Evolutionary conservation across 192 early-diverging fungal genomes (phyloP), one percentile per base, ranked within the genome.

Genomic region (Linnemannia exigua): DNA sequence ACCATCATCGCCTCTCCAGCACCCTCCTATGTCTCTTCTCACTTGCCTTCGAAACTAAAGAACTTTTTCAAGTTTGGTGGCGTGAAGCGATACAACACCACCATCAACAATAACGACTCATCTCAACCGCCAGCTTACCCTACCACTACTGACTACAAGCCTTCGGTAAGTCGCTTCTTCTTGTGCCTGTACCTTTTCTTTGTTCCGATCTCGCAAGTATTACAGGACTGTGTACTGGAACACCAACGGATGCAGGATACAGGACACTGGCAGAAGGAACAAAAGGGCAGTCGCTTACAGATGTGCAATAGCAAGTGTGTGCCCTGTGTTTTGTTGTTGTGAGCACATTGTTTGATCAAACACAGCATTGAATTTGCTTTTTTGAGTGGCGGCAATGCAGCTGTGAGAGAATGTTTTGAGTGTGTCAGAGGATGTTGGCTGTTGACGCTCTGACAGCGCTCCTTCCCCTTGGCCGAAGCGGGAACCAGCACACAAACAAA

Each of bases 31-130:
- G 79, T 79, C 36, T 82, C 81, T 5, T 31, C 82, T 1, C 82
- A 85, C 31, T 68, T 90, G 58, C 89, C 87, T 38, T 84, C 87
- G 25, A 90, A 90, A 75, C 72, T 90, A 67, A 90, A 82, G 70
- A 77, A 84, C 1, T 84, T 90, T 67, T 90, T 90, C 75, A 78
- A 79, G 70, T 47, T 88, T 46, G 88, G 80, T 16, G 73, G 80
- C 38, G 74, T 50, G 31, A 75, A 58, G 44, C 78, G 81, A 38
- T 71, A 70, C 38, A 41, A 68, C n/a, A 58, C 41, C 47, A 50
- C 15, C n/a, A 73, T 66, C 33, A 66, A 74, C 67, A 44, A 74
- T 35, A 54, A 52, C 36, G 50, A 58, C 25, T 37, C 46, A 67
- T 35, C 66, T 37, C 52, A 67, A 28, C 70, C 79, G 16, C 48